Base-by-base conservation (phyloP, 768 basidiomycete species). In the Galerina sulciceps region DNA sequence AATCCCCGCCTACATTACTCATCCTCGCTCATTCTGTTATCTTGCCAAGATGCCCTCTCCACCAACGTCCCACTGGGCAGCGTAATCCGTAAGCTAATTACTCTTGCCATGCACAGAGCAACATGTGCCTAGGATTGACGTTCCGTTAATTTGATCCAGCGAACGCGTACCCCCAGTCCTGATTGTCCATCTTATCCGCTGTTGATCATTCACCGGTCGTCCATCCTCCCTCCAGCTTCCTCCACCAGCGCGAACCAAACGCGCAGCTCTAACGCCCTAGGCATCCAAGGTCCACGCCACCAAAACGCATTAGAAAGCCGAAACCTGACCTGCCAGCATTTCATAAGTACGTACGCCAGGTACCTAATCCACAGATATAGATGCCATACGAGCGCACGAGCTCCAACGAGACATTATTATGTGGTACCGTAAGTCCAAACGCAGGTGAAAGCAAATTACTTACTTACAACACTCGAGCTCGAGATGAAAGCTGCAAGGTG, bases 111-210 rank as follows among this genome's bases (percentile, higher is more conserved):
- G 44, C 18, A 18, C 37, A 38, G 49, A 23, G 37, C 49, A 51
- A 18, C n/a, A 17, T 38, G 37, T 51, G 49, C 15, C 40, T 14
- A 51, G 49, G 49, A 51, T 51, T 38, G 49, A 40, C 49, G 49
- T 51, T 38, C 22, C 2, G n/a, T 38, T 51, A 22, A 51, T 31
- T 31, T 31, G 26, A 31, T 31, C 26, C 26, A 31, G 26, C 26
- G 26, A 31, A 1, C 2, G 26, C 26, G 4, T 31, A 31, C 26
- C 26, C 26, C 26, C 26, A 31, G 26, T 31, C 26, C 26, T 31
- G 26, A 31, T 31, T 8, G 26, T 8, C 26, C 26, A 31, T 31
- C 26, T 31, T 31, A 31, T 31, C 26, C 8, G 26, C 26, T 31
- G 8, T 31, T 31, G 26, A 31, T 31, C 26, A 4, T 31, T 31